These are phyloP conservation scores for Sporobolus alterniflorus DNA, from an alignment of 202 grass and related monocot species.

Conservation along the genomic window DNA sequence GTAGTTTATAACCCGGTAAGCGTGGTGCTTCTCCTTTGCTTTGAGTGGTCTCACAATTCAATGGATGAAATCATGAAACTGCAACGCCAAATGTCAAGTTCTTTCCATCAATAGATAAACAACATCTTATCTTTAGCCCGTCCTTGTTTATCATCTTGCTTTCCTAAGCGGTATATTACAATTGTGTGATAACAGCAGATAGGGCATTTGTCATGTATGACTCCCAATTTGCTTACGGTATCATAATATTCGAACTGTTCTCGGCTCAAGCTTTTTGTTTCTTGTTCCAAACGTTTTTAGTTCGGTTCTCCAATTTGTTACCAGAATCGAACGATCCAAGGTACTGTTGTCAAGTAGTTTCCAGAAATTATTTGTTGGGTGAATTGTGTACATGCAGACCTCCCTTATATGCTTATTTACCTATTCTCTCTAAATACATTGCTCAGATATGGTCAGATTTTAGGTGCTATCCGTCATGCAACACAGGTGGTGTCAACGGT, in stretches of 20 bases:
- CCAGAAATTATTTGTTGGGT: constrained; percentile 14
- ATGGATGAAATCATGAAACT: constrained; percentile 1
- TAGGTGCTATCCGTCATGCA: constrained; percentile 85
- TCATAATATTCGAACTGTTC: not conserved
- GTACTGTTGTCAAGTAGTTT: not conserved
- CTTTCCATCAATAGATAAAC: not conserved
- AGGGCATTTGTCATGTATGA: not conserved
- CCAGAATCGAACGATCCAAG: not conserved
- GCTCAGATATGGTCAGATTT: constrained; percentile 90
- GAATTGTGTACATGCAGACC: not conserved
- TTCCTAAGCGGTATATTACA: not conserved
- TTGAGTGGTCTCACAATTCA: not conserved
- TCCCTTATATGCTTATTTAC: constrained; percentile 24
- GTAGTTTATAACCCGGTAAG: constrained; percentile 78
- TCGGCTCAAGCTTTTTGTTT: not conserved
- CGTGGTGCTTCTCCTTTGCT: not conserved
- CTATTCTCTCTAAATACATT: constrained; percentile 51
- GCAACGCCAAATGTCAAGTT: not conserved
- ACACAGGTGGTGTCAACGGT: constrained; percentile 57
- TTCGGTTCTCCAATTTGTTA: not conserved
- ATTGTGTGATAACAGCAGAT: not conserved
- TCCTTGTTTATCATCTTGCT: not conserved
- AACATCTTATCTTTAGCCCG: not conserved
- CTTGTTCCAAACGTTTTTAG: not conserved
- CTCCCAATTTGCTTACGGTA: not conserved